Percentiles rank a stretch among this genome's conserved stretches.
Evolutionary conservation across 495 filamentous ascomycete genomes (phyloP).

Genomic region (Aspergillus egyptiacus): DNA sequence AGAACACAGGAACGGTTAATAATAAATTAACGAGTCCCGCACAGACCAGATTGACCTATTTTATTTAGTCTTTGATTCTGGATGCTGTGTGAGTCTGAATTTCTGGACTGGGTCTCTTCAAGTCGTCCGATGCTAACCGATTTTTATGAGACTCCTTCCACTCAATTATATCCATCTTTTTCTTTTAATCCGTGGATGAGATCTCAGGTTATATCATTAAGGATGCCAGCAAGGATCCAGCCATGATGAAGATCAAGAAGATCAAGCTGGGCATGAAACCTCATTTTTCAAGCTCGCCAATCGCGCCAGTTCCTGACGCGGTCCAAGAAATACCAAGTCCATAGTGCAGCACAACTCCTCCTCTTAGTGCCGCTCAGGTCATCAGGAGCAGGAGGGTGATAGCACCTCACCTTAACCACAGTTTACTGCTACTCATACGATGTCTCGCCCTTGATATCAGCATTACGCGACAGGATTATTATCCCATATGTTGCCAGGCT

Average conservation of each 20-base stretch:
- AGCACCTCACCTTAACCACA: not conserved
- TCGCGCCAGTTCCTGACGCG: slow-evolving; percentile 5
- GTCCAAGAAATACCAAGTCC: slow-evolving; percentile 9
- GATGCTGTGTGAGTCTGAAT: not conserved
- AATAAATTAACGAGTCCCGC: slow-evolving; percentile 8
- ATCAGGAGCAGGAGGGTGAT: slow-evolving; percentile 1
- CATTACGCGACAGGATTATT: slow-evolving; percentile 22
- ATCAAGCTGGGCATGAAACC: slow-evolving; percentile 9
- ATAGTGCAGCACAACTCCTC: slow-evolving; percentile 6
- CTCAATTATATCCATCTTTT: too few species aligned
- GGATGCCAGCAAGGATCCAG: not conserved
- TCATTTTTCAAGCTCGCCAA: slow-evolving; percentile 11
- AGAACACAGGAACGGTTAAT: slow-evolving; percentile 11
- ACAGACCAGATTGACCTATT: slow-evolving; percentile 17
- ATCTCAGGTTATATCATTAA: not conserved
- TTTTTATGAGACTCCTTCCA: too few species aligned
- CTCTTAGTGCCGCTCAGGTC: too few species aligned
- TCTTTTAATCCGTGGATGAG: not conserved
- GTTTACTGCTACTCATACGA: slow-evolving; percentile 12
- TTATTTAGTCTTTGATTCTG: not conserved
- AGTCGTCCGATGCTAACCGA: too few species aligned
- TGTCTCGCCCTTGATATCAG: slow-evolving; percentile 5
- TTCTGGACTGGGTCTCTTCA: not conserved
- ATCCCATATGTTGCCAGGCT: slow-evolving; percentile 4
- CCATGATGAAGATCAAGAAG: slow-evolving; percentile 4